Conservation (phyloP, 1,284 basidiomycete species). For the Moesziomyces globuligerus region DNA sequence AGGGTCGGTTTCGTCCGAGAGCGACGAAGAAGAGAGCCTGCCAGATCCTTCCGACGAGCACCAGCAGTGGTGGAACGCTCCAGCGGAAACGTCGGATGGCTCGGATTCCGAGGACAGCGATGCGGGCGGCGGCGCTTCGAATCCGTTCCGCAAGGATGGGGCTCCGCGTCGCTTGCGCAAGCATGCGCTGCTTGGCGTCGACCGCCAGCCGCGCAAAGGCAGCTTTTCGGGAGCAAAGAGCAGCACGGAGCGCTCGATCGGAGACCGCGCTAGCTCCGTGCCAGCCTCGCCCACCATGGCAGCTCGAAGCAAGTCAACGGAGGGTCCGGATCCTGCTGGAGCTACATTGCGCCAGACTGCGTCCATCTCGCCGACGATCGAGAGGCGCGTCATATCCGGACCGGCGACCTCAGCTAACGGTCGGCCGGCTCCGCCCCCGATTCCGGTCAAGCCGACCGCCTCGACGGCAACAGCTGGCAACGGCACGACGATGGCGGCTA, state of each 20-base stretch:
- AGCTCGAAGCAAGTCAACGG: background rate
- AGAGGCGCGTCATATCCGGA: constrained; percentile 28
- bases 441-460: constrained; percentile 34
- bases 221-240: background rate
- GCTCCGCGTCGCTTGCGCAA: background rate
- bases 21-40: constrained; percentile 22
- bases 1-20: constrained; percentile 18
- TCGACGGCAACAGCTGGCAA: background rate
- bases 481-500: background rate
- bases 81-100: background rate
- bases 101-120: constrained; percentile 18
- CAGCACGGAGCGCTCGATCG: background rate
- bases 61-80: constrained; percentile 43
- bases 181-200: constrained; percentile 1
- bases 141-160: constrained; percentile 17
- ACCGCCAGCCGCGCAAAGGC: constrained; percentile 1
- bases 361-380: constrained; percentile 25
- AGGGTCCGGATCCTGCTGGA: background rate
- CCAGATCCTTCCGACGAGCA: constrained; percentile 46
- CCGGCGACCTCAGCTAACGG: constrained; percentile 13
- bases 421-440: constrained; percentile 29
- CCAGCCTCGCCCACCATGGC: constrained; percentile 23
- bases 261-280: constrained; percentile 6
- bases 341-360: constrained; percentile 23
- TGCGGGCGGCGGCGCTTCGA: constrained; percentile 1